Evolutionary conservation across 345 rosid genomes (phyloP).

Genomic region (Salix koriyanagi): DNA sequence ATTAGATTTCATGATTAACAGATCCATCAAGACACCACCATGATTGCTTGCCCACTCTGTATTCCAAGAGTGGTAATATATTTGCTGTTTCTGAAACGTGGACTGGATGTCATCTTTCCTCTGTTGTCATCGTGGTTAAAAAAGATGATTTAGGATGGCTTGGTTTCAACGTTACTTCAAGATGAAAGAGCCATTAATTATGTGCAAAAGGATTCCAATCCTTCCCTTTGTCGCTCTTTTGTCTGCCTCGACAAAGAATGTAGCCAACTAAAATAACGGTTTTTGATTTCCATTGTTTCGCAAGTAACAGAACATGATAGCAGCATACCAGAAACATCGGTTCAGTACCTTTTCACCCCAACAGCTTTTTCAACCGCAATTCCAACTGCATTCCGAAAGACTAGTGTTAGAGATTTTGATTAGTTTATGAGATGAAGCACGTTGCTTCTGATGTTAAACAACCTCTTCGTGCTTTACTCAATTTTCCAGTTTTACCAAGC

Average conservation of each 20-base stretch:
- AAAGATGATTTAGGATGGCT: slow-evolving; percentile 7
- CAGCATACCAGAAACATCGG: too few relatives aligned
- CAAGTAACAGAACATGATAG: neutral
- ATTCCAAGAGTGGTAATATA: neutral
- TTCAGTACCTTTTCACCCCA: too few relatives aligned
- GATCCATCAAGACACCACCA: slow-evolving; percentile 1
- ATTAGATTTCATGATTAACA: neutral
- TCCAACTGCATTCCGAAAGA: too few relatives aligned
- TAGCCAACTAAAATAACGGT: slow-evolving; percentile 3
- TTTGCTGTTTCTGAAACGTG: neutral
- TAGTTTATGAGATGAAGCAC: neutral
- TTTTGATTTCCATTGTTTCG: neutral
- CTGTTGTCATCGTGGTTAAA: neutral
- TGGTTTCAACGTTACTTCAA: slow-evolving; percentile 31
- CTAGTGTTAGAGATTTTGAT: neutral
- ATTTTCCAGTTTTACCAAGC: neutral
- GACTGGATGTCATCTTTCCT: neutral
- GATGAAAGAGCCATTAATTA: slow-evolving; percentile 6
- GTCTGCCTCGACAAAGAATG: slow-evolving; percentile 11
- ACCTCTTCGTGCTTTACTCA: neutral
- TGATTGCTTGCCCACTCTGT: neutral
- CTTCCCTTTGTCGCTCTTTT: neutral
- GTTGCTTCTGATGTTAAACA: neutral
- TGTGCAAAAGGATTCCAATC: neutral
- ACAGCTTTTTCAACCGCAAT: too few relatives aligned